Percentiles rank a stretch among this genome's conserved stretches.
phyloP scores from a whole-genome alignment of 768 basidiomycete species.

The Xerocomus spinulosus region DNA sequence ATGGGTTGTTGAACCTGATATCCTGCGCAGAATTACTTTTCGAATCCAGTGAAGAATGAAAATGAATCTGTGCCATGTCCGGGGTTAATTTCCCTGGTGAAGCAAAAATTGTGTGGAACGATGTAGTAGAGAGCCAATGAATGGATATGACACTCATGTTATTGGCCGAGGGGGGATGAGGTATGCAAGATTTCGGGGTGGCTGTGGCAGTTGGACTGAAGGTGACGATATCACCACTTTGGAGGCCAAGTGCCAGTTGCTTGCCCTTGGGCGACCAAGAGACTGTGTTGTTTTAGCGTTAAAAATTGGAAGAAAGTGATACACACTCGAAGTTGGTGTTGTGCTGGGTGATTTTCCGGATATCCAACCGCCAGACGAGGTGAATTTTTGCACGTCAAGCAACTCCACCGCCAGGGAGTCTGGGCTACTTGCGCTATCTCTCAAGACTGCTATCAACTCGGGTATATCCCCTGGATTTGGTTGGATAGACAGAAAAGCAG shows the following conservation, averaged over 20 bases:
- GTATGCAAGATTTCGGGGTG: constrained; percentile 52
- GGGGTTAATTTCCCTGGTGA: constrained; percentile 37
- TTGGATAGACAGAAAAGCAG: constrained; percentile 48
- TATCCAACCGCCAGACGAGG: constrained; percentile 50
- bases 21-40: constrained; percentile 38
- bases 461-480: constrained; percentile 61
- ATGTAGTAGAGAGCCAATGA: constrained; percentile 65
- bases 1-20: constrained; percentile 37
- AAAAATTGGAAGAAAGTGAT: neutral
- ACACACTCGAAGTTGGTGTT: constrained; percentile 57
- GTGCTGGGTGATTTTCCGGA: constrained; percentile 44
- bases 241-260: constrained; percentile 72
- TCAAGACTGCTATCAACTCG: constrained; percentile 57
- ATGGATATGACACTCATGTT: constrained; percentile 46
- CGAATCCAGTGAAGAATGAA: constrained; percentile 38
- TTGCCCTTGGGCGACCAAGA: constrained; percentile 88
- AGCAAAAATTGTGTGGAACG: constrained; percentile 63
- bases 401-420: constrained; percentile 50
- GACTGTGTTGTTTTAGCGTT: constrained; percentile 39
- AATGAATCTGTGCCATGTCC: constrained; percentile 41
- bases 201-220: constrained; percentile 55
- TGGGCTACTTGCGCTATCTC: constrained; percentile 32
- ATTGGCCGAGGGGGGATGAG: constrained; percentile 48
- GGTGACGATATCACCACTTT: constrained; percentile 65
- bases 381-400: constrained; percentile 51